These are phyloP conservation scores for Platanthera guangdongensis DNA, from an alignment of 106 monocot species.

Conservation along the genomic window DNA sequence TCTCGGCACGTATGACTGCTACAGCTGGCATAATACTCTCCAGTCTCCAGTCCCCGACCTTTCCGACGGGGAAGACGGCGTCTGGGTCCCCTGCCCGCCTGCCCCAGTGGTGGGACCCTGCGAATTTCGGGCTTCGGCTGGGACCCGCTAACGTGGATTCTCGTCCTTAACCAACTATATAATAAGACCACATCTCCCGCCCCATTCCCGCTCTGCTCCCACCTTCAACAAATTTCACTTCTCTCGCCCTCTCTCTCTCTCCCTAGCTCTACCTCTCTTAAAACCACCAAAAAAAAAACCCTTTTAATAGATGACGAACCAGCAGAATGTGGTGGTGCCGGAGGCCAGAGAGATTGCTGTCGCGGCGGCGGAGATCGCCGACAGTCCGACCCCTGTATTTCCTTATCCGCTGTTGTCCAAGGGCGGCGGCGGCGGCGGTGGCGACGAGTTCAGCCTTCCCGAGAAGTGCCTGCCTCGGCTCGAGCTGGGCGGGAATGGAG, in stretches of 20 bases:
- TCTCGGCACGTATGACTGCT: not conserved
- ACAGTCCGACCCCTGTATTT: conserved; percentile 4
- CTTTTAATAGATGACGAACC: conserved; percentile 15
- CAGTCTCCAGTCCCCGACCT: not conserved
- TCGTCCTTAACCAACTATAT: conserved; percentile 7
- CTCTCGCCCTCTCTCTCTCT: not conserved
- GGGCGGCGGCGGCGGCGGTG: conserved; percentile 5
- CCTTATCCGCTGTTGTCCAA: conserved; percentile 23
- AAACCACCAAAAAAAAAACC: not conserved
- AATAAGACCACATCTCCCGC: not conserved
- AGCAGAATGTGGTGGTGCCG: conserved; percentile 14
- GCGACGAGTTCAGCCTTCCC: not conserved
- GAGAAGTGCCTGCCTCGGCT: conserved; percentile 10
- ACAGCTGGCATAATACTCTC: not conserved
- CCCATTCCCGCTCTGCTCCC: not conserved
- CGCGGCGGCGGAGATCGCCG: not conserved
- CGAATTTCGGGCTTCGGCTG: not conserved
- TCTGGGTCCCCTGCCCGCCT: not conserved
- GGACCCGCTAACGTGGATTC: conserved; percentile 11
- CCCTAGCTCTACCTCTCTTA: not conserved
- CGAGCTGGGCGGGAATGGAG: conserved; percentile 5
- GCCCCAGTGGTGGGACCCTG: not conserved
- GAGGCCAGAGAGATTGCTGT: conserved; percentile 8
- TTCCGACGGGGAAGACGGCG: conserved; percentile 1
- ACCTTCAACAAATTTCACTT: no score